Evolutionary conservation across 768 basidiomycete species (phyloP).

Genomic region (Lentinula lateritia): DNA sequence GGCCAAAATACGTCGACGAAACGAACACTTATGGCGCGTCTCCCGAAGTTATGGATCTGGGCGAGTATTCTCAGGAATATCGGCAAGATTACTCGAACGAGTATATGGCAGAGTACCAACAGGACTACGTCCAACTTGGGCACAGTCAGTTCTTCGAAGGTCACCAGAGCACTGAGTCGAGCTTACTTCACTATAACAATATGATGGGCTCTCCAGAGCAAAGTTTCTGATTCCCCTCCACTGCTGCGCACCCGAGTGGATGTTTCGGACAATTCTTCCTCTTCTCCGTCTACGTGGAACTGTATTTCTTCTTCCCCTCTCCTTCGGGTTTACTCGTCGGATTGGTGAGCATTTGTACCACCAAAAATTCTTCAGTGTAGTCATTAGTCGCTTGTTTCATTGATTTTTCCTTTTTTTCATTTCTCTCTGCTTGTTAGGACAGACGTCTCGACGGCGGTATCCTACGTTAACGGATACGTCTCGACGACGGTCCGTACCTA

Average conservation of each 20-base stretch:
- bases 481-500: slow-evolving; percentile 6
- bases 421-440: slow-evolving; percentile 6
- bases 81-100: slow-evolving; percentile 7
- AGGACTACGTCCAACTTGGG: slow-evolving; percentile 18
- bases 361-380: slow-evolving; percentile 8
- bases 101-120: slow-evolving; percentile 22
- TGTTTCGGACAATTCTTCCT: slow-evolving; percentile 3
- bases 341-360: slow-evolving; percentile 8
- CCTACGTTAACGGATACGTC: slow-evolving; percentile 4
- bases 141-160: slow-evolving; percentile 18
- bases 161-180: slow-evolving; percentile 15
- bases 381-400: slow-evolving; percentile 10
- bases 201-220: not conserved
- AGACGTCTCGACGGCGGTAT: slow-evolving; percentile 6
- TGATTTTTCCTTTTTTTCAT: not conserved
- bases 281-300: slow-evolving; percentile 1
- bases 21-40: not conserved
- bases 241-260: slow-evolving; percentile 5
- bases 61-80: slow-evolving; percentile 10
- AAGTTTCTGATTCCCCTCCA: not conserved
- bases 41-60: slow-evolving; percentile 12
- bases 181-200: slow-evolving; percentile 18
- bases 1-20: slow-evolving; percentile 36
- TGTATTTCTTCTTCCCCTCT: slow-evolving; percentile 1
- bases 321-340: not conserved